Evolutionary conservation across 441 rosid genomes (phyloP).

Genomic region (Eruca vesicaria): DNA sequence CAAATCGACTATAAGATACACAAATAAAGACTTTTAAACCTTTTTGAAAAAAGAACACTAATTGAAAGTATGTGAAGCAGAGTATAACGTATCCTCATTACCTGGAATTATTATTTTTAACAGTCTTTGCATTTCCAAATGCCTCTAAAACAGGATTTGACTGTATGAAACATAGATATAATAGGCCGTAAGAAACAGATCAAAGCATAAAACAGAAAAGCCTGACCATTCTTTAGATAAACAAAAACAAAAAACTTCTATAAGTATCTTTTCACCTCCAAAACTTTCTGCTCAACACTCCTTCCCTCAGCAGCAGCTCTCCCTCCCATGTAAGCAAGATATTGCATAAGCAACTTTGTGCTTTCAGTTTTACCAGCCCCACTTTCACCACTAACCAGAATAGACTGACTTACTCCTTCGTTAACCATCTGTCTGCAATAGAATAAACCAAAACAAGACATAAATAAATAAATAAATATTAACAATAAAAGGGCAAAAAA

Average conservation of each 20-base stretch:
- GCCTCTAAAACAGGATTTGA: constrained; percentile 96
- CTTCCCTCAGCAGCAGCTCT: constrained; percentile 89
- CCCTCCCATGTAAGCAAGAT: constrained; percentile 98
- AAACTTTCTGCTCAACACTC: constrained; percentile 92
- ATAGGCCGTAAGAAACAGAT: constrained; percentile 7
- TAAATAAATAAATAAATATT: constrained; percentile 10
- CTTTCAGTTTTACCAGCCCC: constrained; percentile 99
- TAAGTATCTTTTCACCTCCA: constrained; percentile 61
- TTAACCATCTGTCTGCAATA: constrained; percentile 75
- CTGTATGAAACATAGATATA: constrained; percentile 45
- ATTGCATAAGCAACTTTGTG: constrained; percentile 89
- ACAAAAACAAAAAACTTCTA: neutral
- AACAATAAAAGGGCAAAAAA: neutral
- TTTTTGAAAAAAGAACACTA: neutral
- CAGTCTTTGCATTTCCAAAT: constrained; percentile 94
- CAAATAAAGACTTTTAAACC: neutral
- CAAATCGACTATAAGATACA: constrained; percentile 64
- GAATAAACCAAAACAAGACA: constrained; percentile 25
- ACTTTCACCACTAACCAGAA: constrained; percentile 96
- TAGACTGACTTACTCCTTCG: constrained; percentile 82
- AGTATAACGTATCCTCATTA: constrained; percentile 31
- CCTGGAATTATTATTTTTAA: constrained; percentile 93
- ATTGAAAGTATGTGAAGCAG: neutral
- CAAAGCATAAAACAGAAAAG: neutral
- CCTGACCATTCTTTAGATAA: too few relatives aligned